These are phyloP conservation scores for Firmiana major DNA, from an alignment of 345 rosid species.

Conservation along the genomic window DNA sequence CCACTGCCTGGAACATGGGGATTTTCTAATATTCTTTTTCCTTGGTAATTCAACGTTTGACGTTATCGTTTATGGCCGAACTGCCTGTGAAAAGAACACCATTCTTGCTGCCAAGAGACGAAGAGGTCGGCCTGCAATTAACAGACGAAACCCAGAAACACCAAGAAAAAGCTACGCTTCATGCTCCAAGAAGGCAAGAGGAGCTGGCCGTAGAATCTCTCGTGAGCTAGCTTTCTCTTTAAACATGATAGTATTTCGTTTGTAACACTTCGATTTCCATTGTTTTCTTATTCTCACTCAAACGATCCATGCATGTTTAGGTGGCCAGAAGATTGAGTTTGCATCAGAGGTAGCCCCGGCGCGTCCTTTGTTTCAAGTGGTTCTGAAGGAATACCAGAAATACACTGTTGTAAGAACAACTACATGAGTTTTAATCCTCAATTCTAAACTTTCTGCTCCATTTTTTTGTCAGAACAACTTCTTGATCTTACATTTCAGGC, in stretches of 20 bases:
- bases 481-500: not conserved
- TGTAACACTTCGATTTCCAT: not conserved
- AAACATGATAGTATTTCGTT: not conserved
- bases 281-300: not conserved
- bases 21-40: constrained; percentile 4
- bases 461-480: too few species aligned
- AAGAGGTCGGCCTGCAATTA: not conserved
- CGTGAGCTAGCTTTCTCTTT: not conserved
- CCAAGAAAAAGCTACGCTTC: not conserved
- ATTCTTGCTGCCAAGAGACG: not conserved
- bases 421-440: not conserved
- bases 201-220: not conserved
- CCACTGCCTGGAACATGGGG: not conserved
- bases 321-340: not conserved
- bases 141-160: not conserved
- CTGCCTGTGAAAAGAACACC: not conserved
- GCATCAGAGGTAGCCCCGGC: not conserved
- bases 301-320: not conserved
- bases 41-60: not conserved
- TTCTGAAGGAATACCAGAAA: not conserved
- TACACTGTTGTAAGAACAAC: not conserved
- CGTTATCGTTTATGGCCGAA: not conserved
- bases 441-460: not conserved
- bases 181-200: not conserved
- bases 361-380: not conserved